Evolutionary conservation across 1,139 yeast species (phyloP).

Genomic region (Sugiyamaella japonica): DNA sequence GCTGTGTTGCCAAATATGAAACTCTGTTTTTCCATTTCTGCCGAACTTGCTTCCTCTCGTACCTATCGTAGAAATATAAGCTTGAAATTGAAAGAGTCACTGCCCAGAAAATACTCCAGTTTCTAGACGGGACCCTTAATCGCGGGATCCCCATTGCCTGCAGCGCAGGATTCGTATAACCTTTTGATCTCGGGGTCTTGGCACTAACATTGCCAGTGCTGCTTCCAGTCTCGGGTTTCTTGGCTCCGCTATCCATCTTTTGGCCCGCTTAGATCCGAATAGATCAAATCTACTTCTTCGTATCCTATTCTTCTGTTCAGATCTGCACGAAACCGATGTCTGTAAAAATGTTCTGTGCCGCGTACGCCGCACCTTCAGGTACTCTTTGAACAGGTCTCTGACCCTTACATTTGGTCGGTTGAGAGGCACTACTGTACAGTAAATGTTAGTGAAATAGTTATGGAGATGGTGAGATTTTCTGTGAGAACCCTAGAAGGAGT

Average conservation of each 20-base stretch:
- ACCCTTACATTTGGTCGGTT: too few species aligned
- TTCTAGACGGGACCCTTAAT: slow-evolving; percentile 78
- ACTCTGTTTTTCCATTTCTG: slow-evolving; percentile 66
- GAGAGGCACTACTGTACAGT: too few species aligned
- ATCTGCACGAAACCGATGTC: not conserved
- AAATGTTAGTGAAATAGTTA: too few species aligned
- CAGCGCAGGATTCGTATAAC: slow-evolving; percentile 82
- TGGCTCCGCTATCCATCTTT: slow-evolving; percentile 10
- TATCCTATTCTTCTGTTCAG: not conserved
- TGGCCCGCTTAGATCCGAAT: not conserved
- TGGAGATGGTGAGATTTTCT: too few species aligned
- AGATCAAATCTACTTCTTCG: not conserved
- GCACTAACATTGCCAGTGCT: not conserved
- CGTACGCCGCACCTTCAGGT: slow-evolving; percentile 4
- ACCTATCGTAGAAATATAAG: slow-evolving; percentile 74
- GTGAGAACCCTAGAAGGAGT: too few species aligned
- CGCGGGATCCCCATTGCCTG: slow-evolving; percentile 83
- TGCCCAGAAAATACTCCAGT: slow-evolving; percentile 90
- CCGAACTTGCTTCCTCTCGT: slow-evolving; percentile 66
- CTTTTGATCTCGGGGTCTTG: slow-evolving; percentile 41
- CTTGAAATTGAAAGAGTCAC: slow-evolving; percentile 67
- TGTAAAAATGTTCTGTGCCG: not conserved
- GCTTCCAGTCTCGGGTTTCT: slow-evolving; percentile 6
- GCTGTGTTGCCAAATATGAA: slow-evolving; percentile 48
- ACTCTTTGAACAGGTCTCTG: too few species aligned